phyloP scores from a whole-genome alignment of 176 grass and related monocot genomes.

The Alopecurus myosuroides region DNA sequence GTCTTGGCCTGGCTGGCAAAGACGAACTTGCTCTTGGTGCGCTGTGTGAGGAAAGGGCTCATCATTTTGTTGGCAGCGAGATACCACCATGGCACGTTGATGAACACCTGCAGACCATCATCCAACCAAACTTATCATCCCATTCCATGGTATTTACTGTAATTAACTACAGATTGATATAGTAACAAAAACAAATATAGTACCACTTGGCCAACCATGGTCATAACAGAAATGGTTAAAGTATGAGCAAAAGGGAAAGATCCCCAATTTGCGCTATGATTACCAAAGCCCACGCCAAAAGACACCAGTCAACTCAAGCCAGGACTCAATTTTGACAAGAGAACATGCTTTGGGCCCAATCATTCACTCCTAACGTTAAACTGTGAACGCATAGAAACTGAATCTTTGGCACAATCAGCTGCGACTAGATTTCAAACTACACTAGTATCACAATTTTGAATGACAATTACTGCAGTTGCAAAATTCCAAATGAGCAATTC shows the following conservation, averaged over 20 bases:
- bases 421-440: not conserved
- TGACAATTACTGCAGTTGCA: not conserved
- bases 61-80: slow-evolving; percentile 87
- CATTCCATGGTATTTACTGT: not conserved
- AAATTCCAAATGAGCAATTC: slow-evolving; percentile 9
- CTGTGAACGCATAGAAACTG: not conserved
- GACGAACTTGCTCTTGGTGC: slow-evolving; percentile 97
- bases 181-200: not conserved
- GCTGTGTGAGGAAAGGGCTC: slow-evolving; percentile 88
- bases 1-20: slow-evolving; percentile 87
- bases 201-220: not conserved
- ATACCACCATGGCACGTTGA: slow-evolving; percentile 99
- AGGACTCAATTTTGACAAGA: not conserved
- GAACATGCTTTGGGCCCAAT: slow-evolving; percentile 24
- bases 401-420: not conserved
- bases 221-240: not conserved
- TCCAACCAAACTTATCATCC: not conserved
- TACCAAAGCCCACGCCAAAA: slow-evolving; percentile 29
- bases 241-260: slow-evolving; percentile 2
- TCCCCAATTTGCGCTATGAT: slow-evolving; percentile 1
- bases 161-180: not conserved
- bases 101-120: slow-evolving; percentile 67
- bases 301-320: slow-evolving; percentile 37
- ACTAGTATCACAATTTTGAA: not conserved
- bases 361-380: slow-evolving; percentile 28